Evolutionary conservation across 192 early-diverging fungal genomes (phyloP).

Genomic region (Glomus cerebriforme): DNA sequence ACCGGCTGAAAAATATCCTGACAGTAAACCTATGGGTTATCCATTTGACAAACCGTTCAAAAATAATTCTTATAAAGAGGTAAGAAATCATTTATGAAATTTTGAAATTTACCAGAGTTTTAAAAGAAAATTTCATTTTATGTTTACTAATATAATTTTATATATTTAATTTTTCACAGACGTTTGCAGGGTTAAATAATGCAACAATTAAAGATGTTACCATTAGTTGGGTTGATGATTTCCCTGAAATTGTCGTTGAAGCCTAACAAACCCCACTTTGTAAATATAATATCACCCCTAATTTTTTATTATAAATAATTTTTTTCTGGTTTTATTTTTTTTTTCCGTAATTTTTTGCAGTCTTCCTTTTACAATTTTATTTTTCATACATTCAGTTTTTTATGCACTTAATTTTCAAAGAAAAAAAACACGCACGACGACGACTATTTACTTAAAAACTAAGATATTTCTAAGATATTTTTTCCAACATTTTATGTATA

Average conservation of each 20-base stretch:
- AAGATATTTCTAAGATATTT: too few species aligned
- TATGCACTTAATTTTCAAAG: too few species aligned
- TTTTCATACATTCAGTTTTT: too few species aligned
- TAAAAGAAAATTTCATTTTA: neutral
- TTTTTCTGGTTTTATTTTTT: too few species aligned
- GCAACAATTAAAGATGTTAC: neutral
- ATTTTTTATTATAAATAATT: too few species aligned
- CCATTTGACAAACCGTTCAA: constrained; percentile 11
- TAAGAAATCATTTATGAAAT: neutral
- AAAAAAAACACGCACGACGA: too few species aligned
- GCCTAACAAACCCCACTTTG: neutral
- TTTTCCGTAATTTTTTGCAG: too few species aligned
- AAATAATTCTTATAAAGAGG: neutral
- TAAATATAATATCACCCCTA: neutral
- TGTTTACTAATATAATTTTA: neutral
- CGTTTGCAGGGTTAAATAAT: neutral
- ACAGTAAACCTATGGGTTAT: neutral
- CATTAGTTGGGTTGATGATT: constrained; percentile 7
- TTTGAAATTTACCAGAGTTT: neutral
- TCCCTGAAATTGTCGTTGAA: neutral
- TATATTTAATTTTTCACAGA: neutral
- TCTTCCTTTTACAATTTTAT: too few species aligned
- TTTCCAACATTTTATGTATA: too few species aligned
- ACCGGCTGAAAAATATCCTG: constrained; percentile 5
- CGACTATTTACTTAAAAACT: too few species aligned